Conservation (phyloP, 164 flowering plant genomes). For the Litsea cubeba region DNA sequence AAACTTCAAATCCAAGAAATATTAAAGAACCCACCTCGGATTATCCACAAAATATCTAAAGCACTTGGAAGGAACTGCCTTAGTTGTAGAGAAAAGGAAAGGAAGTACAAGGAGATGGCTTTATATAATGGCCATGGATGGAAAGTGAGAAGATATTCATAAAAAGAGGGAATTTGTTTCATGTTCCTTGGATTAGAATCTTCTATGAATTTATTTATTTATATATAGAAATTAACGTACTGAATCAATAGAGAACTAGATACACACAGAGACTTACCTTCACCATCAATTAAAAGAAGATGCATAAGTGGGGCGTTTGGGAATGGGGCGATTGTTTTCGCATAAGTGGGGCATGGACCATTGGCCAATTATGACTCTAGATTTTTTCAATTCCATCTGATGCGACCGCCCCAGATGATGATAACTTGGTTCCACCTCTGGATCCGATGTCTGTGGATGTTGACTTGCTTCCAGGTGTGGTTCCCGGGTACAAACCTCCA, state of each 20-base stretch:
- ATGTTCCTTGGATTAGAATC: conserved; percentile 14
- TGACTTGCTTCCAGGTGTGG: conserved; percentile 64
- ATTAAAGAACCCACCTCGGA: neutral
- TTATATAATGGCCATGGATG: neutral
- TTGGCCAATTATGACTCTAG: too few relatives aligned
- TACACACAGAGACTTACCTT: too few relatives aligned
- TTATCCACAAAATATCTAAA: neutral
- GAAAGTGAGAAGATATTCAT: conserved; percentile 3
- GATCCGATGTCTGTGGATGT: conserved; percentile 90
- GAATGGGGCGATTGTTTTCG: too few relatives aligned
- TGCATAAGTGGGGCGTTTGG: too few relatives aligned
- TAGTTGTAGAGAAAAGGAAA: neutral
- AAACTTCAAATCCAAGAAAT: conserved; percentile 1
- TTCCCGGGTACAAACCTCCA: conserved; percentile 67
- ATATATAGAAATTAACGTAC: too few relatives aligned
- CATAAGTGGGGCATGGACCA: too few relatives aligned
- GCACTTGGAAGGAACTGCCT: neutral
- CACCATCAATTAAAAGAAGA: too few relatives aligned
- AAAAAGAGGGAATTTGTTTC: neutral
- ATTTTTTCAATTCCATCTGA: too few relatives aligned
- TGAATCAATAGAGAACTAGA: too few relatives aligned
- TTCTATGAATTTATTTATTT: neutral
- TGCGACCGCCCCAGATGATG: too few relatives aligned
- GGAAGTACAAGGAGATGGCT: neutral
- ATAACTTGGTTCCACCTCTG: too few relatives aligned